phyloP scores from a whole-genome alignment of 1,284 basidiomycete species.

The Pholiota adiposa region DNA sequence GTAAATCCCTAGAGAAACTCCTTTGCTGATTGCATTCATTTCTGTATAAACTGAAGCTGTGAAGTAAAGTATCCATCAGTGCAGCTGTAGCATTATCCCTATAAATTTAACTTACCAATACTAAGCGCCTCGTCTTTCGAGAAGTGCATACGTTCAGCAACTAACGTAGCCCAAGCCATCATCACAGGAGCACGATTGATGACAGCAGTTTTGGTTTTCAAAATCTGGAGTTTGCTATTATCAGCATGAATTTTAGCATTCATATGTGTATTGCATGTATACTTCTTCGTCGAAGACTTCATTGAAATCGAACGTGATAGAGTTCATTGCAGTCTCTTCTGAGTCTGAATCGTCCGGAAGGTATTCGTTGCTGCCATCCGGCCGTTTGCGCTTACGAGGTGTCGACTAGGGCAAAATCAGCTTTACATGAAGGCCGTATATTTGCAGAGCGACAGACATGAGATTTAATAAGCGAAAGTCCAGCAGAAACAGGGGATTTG shows the following conservation, averaged over 20 bases:
- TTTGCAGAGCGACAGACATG: slow-evolving; percentile 21
- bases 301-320: slow-evolving; percentile 69
- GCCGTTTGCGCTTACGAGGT: slow-evolving; percentile 58
- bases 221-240: slow-evolving; percentile 43
- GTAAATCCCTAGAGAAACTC: slow-evolving; percentile 79
- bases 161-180: slow-evolving; percentile 90
- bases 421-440: background rate
- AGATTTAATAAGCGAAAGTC: slow-evolving; percentile 20
- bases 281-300: slow-evolving; percentile 70
- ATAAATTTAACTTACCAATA: slow-evolving; percentile 58
- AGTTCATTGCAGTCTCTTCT: slow-evolving; percentile 34
- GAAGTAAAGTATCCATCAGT: background rate
- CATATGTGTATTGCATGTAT: background rate
- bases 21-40: slow-evolving; percentile 86
- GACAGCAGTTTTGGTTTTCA: slow-evolving; percentile 64
- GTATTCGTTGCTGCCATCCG: slow-evolving; percentile 56
- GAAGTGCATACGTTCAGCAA: slow-evolving; percentile 88
- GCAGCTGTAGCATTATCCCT: slow-evolving; percentile 13
- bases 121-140: slow-evolving; percentile 87
- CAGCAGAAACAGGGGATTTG: slow-evolving; percentile 17
- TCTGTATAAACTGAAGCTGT: slow-evolving; percentile 91
- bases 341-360: slow-evolving; percentile 59
- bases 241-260: slow-evolving; percentile 10
- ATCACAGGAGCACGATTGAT: slow-evolving; percentile 94
- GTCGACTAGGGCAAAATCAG: slow-evolving; percentile 25